A percentile compares a stretch with the other conserved stretches of the same genome.
These are phyloP conservation scores for Carex kokanica DNA, from an alignment of 176 grass and related monocot species.

Conservation along the genomic window DNA sequence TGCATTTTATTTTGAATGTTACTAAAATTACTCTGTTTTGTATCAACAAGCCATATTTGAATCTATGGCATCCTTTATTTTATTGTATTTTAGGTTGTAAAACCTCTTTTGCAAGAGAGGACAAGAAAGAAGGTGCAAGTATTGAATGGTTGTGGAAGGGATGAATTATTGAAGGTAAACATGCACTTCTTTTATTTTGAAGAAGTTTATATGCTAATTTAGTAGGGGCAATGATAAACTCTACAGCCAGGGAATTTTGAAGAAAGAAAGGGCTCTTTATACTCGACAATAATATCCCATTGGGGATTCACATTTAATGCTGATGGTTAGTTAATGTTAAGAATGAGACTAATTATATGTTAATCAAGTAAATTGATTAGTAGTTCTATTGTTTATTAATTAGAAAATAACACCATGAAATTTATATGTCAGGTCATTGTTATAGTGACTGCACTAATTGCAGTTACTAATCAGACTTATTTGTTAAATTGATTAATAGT, in stretches of 20 bases:
- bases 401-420: not conserved
- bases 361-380: not conserved
- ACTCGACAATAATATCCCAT: not conserved
- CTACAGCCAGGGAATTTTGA: not conserved
- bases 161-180: conserved; percentile 84
- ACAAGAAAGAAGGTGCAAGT: conserved; percentile 86
- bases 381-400: not conserved
- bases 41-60: not conserved
- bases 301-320: not conserved
- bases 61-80: not conserved
- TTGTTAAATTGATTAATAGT: not conserved
- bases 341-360: not conserved
- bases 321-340: not conserved
- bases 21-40: not conserved
- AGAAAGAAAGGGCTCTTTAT: not conserved
- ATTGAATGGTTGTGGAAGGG: conserved; percentile 59
- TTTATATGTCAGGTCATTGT: not conserved
- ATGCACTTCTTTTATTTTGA: not conserved
- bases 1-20: conserved; percentile 4
- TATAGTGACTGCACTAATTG: not conserved
- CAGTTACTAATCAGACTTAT: not conserved
- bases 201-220: not conserved
- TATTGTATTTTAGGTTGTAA: conserved; percentile 53
- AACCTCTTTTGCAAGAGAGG: conserved; percentile 91
- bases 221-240: not conserved